Evolutionary conservation across 371 early-diverging fungal species (phyloP), one percentile per base, ranked within the genome.

Genomic region (Zancudomyces culisetae): DNA sequence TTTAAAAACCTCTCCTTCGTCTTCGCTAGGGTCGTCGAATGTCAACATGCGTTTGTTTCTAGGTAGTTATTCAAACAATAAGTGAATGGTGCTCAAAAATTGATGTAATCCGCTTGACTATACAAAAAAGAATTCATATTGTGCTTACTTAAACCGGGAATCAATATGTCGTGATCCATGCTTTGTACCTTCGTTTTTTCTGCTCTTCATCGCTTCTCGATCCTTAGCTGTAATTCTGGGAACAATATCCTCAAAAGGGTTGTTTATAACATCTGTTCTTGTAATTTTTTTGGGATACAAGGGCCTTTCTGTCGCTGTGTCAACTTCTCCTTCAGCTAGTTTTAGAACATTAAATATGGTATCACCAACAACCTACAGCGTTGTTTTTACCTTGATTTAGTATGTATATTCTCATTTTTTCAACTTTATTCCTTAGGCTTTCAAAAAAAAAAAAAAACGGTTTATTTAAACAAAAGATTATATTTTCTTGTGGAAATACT

Each of bases 171-270:
- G n/a, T n/a, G n/a, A n/a, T n/a, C n/a, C n/a, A n/a, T n/a, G n/a
- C n/a, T n/a, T n/a, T n/a, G n/a, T n/a, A n/a, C n/a, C n/a, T n/a
- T n/a, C n/a, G n/a, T 42, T 59, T 65, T 57, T 62, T 60, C 42
- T 67, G 63, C 48, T 70, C 45, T 46, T 57, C 52, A 28, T 61
- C 56, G 1, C 69, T 66, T 1, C 66, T 60, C 30, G 62, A 46
- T 83, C 83, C 27, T 66, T 69, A 3, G 75, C 71, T 0, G 80
- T 73, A n/a, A 75, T 75, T 20, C 95, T 72, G 2, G 88, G 87
- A 0, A 80, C 68, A 45, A 95, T 90, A 61, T 95, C 94, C 42
- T 88, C 80, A 66, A 92, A 92, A 2, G 93, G 94, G 59, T 90
- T 90, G 23, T 75, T 62, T 15, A 90, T 63, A 1, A 95, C 78